Percentiles rank a stretch among this genome's conserved stretches.
Conservation (phyloP, 768 basidiomycete genomes). For the Sarcodon sp. region DNA sequence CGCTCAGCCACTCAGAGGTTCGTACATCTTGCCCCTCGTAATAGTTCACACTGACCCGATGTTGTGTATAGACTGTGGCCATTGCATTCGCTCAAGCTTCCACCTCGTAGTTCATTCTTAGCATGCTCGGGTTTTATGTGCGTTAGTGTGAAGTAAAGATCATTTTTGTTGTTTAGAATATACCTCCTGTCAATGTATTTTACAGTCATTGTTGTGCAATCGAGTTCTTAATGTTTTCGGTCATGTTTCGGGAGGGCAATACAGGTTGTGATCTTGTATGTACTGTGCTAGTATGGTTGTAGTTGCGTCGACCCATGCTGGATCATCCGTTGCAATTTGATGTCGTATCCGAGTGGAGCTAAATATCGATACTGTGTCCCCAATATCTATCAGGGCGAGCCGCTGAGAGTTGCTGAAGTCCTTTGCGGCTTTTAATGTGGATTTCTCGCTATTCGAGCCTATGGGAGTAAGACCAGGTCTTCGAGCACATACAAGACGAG, state of each 20-base stretch:
- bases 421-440: constrained; percentile 19
- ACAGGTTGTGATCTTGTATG: constrained; percentile 34
- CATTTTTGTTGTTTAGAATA: background rate
- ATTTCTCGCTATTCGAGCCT: constrained; percentile 17
- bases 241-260: constrained; percentile 10
- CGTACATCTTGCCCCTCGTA: constrained; percentile 15
- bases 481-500: constrained; percentile 54
- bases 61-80: constrained; percentile 50
- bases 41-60: constrained; percentile 7
- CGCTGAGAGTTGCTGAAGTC: constrained; percentile 38
- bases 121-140: background rate
- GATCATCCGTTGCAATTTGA: constrained; percentile 20
- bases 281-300: constrained; percentile 34
- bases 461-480: constrained; percentile 4
- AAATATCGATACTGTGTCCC: constrained; percentile 35
- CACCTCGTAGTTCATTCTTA: constrained; percentile 11
- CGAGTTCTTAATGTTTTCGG: background rate
- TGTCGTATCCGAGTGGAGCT: constrained; percentile 63
- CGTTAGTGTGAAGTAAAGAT: background rate
- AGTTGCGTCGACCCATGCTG: constrained; percentile 35
- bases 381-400: constrained; percentile 52
- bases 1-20: constrained; percentile 89
- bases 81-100: constrained; percentile 80
- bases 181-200: background rate
- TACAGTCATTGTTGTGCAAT: background rate